These are phyloP conservation scores for Glaciozyma martinii DNA, from an alignment of 768 basidiomycete species.

Conservation along the genomic window DNA sequence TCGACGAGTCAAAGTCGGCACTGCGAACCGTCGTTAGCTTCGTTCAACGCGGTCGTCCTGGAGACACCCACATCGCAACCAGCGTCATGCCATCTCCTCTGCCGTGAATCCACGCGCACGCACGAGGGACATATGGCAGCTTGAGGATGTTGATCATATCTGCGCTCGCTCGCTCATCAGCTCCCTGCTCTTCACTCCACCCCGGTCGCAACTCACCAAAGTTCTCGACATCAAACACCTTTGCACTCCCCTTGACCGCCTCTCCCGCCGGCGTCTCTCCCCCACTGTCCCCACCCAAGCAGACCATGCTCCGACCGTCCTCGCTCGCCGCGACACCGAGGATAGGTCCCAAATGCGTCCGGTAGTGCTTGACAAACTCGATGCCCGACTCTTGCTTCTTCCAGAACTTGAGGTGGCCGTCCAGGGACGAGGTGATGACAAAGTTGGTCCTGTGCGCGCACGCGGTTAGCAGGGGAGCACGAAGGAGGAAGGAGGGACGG, in stretches of 20 bases:
- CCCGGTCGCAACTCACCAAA: slow-evolving; percentile 58
- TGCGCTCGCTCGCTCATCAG: slow-evolving; percentile 37
- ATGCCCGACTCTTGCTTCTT: slow-evolving; percentile 89
- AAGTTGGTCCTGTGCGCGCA: slow-evolving; percentile 65
- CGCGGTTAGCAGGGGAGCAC: not conserved
- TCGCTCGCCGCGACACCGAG: slow-evolving; percentile 73
- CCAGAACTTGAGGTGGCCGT: slow-evolving; percentile 97
- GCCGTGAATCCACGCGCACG: slow-evolving; percentile 91
- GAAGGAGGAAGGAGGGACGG: slow-evolving; percentile 29
- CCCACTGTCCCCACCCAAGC: slow-evolving; percentile 63
- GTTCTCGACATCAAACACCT: slow-evolving; percentile 96
- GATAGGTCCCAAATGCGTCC: slow-evolving; percentile 76
- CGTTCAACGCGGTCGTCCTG: not conserved
- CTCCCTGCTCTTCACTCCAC: not conserved
- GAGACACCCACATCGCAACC: slow-evolving; percentile 63
- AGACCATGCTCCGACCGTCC: slow-evolving; percentile 87
- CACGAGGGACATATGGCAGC: slow-evolving; percentile 70
- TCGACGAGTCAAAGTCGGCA: slow-evolving; percentile 64
- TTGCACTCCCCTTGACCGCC: slow-evolving; percentile 55
- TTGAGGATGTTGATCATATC: slow-evolving; percentile 99
- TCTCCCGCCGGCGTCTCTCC: slow-evolving; percentile 23
- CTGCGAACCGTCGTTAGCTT: slow-evolving; percentile 41
- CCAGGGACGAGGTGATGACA: slow-evolving; percentile 83
- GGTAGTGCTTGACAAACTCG: slow-evolving; percentile 97
- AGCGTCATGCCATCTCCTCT: slow-evolving; percentile 78